Evolutionary conservation across 352 stramenopile species (phyloP), one percentile per base, ranked within the genome.

Genomic region (Globisporangium cystogenes): DNA sequence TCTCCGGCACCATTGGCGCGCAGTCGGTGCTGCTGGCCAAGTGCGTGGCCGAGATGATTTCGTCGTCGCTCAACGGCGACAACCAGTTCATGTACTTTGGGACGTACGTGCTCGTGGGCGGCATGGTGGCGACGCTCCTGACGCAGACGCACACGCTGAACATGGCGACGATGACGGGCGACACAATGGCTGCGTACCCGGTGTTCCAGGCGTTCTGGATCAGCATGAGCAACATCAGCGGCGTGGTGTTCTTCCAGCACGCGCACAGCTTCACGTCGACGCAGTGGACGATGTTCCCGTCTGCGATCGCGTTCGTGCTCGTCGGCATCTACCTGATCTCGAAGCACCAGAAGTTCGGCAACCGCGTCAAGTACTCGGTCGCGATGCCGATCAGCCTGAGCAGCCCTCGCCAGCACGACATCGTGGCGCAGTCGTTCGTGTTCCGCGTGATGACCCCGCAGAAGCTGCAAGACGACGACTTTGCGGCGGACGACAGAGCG

Each of bases 181-280:
- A 95, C 59, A 92, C 81, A 16, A 93, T 95, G 82, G 90, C 78
- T 55, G 72, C 79, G 16, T 93, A 89, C 57, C 85, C 85, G 0
- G 81, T 95, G 12, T 95, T 95, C 64, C 82, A 95, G 60, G 81
- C 79, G 23, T 95, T 93, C 55, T 95, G 82, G 82, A 95, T 95
- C 62, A 85, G 65, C 20, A 89, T 90, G 76, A 90, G 78, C 53
- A 92, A 92, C 74, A 88, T 95, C 56, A 87, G 78, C 31, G 82
- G 84, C 41, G 82, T 93, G 48, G 82, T 95, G 11, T 95, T 90
- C 49, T 95, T 92, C 67, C 82, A 95, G 65, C 82, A 95, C 52
- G 76, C 79, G 45, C 80, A 90, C 60, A 76, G 72, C 53, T 95
- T 95, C 47, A 92, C 77, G 29, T 69, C 60, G 48, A 75, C 81